Percentiles rank a stretch among this genome's conserved stretches.
phyloP scores from a whole-genome alignment of 371 early-diverging fungal species.

The Fennellomyces sp. region DNA sequence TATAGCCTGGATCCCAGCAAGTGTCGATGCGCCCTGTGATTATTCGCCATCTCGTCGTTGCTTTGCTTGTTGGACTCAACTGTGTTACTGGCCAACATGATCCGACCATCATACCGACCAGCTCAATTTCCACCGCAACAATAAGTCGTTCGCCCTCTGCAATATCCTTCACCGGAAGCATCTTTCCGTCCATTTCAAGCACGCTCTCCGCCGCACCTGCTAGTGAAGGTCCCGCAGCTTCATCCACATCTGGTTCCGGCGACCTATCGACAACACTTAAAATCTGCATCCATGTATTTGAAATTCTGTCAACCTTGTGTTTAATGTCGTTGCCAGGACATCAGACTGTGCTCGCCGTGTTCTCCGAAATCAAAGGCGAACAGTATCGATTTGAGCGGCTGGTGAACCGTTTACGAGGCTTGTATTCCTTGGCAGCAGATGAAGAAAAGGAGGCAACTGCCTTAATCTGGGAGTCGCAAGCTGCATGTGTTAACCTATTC shows the following conservation, averaged over 20 bases:
- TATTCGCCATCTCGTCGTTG: conserved; percentile 30
- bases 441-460: conserved; percentile 1
- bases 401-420: conserved; percentile 43
- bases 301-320: conserved; percentile 54
- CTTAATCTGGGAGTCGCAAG: conserved; percentile 51
- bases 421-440: not conserved
- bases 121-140: conserved; percentile 7
- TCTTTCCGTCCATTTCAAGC: conserved; percentile 21
- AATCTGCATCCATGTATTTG: conserved; percentile 47
- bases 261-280: conserved; percentile 18
- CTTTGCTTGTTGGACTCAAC: conserved; percentile 25
- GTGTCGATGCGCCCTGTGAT: conserved; percentile 45
- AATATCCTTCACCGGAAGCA: conserved; percentile 19
- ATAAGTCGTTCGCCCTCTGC: conserved; percentile 19
- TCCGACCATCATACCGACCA: not conserved
- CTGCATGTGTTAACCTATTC: conserved; percentile 53
- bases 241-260: not conserved
- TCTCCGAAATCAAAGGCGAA: conserved; percentile 66
- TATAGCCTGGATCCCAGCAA: conserved; percentile 59
- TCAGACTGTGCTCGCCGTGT: conserved; percentile 41
- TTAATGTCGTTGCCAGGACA: conserved; percentile 52
- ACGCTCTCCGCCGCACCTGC: conserved; percentile 19
- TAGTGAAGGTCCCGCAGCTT: not conserved
- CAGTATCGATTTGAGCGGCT: conserved; percentile 67
- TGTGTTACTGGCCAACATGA: not conserved